Evolutionary conservation across 331 rosid species (phyloP), one percentile per base, ranked within the genome.

Genomic region (Cucumis variabilis): DNA sequence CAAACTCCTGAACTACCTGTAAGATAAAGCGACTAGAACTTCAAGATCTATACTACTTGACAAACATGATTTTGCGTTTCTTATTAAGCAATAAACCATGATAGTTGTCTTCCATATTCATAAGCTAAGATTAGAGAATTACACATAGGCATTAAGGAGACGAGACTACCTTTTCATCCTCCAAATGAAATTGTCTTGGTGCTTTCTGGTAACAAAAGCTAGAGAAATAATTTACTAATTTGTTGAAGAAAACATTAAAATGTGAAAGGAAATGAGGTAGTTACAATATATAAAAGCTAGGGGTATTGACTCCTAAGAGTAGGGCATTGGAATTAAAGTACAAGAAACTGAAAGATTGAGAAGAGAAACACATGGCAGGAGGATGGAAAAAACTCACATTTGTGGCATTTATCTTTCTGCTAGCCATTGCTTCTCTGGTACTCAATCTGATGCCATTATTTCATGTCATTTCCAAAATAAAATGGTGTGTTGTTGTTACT

Each of bases 101-200:
- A 23, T 5, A 16, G 85, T 7, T 12, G 12, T 13, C 74, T 33
- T 63, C 58, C 74, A 37, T 13, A 37, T 14, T 63, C 74, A 82
- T 82, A 82, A 82, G 86, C 58, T 63, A 33, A 70, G 58, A 87
- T 62, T 23, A 83, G 30, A 68, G 74, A 83, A 48, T 66, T 30
- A 30, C 87, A 48, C 46, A 63, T 19, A 30, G 46, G 62, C 72
- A 69, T 66, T 37, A 81, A 83, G 46, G 50, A 77, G 28, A 77
- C 21, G 41, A 82, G 77, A 41, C 88, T 88, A 97, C 99, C 98
- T 94, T 92, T 0, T 94, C 98, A 67, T 97, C 95, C 88, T 96
- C 99, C 93, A 92, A 11, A 91, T 97, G 99, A 67, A 97, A 89
- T 90, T 97, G 99, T 67, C 94, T 90, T 90, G 96, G 87, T 81